A percentile compares a stretch with the other conserved stretches of the same genome.
Evolutionary conservation across 208 protist species (phyloP).

Genomic region (Vickermania ingenoplastis): DNA sequence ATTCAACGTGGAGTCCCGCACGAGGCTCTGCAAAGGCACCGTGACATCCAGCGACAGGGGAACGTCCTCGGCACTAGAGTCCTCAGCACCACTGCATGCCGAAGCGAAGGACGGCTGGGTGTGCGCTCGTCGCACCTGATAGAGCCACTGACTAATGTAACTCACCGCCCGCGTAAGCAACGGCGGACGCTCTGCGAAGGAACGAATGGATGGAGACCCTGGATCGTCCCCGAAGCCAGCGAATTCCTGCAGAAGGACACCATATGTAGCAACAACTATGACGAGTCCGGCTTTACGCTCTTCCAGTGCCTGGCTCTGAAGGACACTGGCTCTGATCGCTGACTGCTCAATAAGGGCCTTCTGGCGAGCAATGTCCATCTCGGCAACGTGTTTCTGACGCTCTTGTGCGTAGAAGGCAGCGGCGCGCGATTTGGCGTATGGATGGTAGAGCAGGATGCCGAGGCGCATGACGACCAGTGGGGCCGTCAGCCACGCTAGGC

Average conservation of each 20-base stretch:
- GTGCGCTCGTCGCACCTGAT: neutral
- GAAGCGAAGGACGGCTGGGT: neutral
- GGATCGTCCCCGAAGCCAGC: conserved; percentile 5
- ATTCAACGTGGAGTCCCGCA: conserved; percentile 64
- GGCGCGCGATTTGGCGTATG: conserved; percentile 34
- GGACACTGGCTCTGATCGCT: conserved; percentile 39
- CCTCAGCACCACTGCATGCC: neutral
- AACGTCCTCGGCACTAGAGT: conserved; percentile 7
- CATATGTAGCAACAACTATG: conserved; percentile 81
- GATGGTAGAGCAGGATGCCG: conserved; percentile 27
- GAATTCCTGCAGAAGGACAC: conserved; percentile 59
- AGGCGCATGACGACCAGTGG: conserved; percentile 53
- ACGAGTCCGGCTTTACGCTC: conserved; percentile 68
- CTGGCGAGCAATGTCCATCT: conserved; percentile 66
- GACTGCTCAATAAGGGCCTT: conserved; percentile 57
- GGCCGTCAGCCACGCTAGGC: conserved; percentile 42
- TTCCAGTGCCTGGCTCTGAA: conserved; percentile 38
- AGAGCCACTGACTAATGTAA: neutral
- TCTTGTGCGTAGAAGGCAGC: conserved; percentile 27
- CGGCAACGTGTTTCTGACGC: conserved; percentile 50
- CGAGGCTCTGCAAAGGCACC: conserved; percentile 73
- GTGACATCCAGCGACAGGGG: conserved; percentile 78
- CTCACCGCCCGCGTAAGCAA: neutral
- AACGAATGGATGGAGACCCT: neutral
- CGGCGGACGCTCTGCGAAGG: neutral